A percentile compares a stretch with the other conserved stretches of the same genome.
These are phyloP conservation scores for Cryoendolithus antarcticus DNA, from an alignment of 2,329 filamentous ascomycete genomes.

Conservation along the genomic window DNA sequence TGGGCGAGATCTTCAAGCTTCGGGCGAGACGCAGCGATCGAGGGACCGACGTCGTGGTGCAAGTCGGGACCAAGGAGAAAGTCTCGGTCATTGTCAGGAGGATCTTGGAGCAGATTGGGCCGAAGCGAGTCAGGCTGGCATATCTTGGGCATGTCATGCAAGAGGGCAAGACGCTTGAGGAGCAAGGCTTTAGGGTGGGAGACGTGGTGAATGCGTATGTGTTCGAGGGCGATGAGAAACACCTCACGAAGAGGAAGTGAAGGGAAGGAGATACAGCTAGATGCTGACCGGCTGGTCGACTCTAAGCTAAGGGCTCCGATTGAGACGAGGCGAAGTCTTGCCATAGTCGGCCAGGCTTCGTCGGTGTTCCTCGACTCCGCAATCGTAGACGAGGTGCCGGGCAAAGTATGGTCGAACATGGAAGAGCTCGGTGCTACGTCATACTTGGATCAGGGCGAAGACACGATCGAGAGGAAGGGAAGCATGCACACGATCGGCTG, in stretches of 20 bases:
- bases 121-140: slow-evolving; percentile 54
- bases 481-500: no score
- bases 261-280: not conserved
- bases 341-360: no score
- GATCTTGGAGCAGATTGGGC: slow-evolving; percentile 49
- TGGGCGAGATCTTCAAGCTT: slow-evolving; percentile 21
- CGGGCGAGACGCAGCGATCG: slow-evolving; percentile 26
- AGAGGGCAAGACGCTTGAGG: slow-evolving; percentile 50
- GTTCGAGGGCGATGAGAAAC: slow-evolving; percentile 21
- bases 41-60: slow-evolving; percentile 26
- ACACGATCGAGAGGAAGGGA: no score
- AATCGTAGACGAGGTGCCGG: no score
- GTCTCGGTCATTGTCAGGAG: slow-evolving; percentile 51
- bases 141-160: slow-evolving; percentile 74
- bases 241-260: not conserved
- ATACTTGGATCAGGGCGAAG: no score
- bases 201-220: slow-evolving; percentile 70
- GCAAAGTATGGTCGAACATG: no score
- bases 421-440: no score
- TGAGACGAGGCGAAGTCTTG: no score
- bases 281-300: no score
- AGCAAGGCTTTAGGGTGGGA: slow-evolving; percentile 63
- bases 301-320: no score
- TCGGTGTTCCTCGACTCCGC: no score
- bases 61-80: slow-evolving; percentile 34